These are phyloP conservation scores for Citrullus amarus DNA, from an alignment of 306 rosid species.

Conservation along the genomic window DNA sequence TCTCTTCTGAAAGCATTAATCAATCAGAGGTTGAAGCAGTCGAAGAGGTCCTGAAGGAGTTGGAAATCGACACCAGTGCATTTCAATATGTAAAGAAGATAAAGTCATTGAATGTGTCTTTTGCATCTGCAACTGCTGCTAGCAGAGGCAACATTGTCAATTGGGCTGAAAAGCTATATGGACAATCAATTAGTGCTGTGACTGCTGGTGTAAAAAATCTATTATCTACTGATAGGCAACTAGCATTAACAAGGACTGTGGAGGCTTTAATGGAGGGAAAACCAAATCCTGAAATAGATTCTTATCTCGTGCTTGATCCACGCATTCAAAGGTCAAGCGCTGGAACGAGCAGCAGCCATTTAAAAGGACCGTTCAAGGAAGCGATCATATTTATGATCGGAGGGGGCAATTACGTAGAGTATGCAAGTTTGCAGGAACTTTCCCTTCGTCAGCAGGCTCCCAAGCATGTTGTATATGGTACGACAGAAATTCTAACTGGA, in stretches of 20 bases:
- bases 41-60: conserved; percentile 71
- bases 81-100: conserved; percentile 94
- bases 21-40: conserved; percentile 80
- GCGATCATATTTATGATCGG: conserved; percentile 95
- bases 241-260: conserved; percentile 84
- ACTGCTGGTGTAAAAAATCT: conserved; percentile 96
- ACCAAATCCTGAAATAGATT: conserved; percentile 87
- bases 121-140: conserved; percentile 85
- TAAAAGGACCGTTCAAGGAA: conserved; percentile 92
- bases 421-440: conserved; percentile 80
- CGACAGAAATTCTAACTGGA: conserved; percentile 90
- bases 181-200: conserved; percentile 85
- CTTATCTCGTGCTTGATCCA: conserved; percentile 70
- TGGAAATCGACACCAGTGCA: conserved; percentile 76
- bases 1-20: conserved; percentile 70
- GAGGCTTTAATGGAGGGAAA: conserved; percentile 92
- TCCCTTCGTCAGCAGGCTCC: conserved; percentile 65
- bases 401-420: conserved; percentile 91
- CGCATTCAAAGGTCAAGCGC: conserved; percentile 76
- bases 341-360: conserved; percentile 57
- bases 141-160: conserved; percentile 86
- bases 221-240: conserved; percentile 78
- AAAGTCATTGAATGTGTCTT: conserved; percentile 65
- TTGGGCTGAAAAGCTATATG: conserved; percentile 97
- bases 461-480: conserved; percentile 78